Conservation (phyloP, 2,329 filamentous ascomycete genomes). For the Tricladium varicosporioides region DNA sequence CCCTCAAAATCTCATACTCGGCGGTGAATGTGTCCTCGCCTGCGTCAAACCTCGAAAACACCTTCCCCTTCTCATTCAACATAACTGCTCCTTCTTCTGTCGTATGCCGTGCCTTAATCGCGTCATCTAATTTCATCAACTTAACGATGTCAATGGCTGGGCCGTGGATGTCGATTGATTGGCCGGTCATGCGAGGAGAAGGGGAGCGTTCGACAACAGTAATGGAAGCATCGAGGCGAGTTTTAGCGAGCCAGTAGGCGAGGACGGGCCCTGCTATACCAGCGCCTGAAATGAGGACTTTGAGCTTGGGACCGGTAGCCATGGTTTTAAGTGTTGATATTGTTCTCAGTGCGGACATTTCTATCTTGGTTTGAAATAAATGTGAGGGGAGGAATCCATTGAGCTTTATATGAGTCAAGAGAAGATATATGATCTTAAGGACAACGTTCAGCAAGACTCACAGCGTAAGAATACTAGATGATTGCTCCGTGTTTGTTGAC, state of each 20-base stretch:
- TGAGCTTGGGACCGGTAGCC: conserved; percentile 5
- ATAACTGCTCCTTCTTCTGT: conserved; percentile 46
- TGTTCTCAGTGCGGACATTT: no score
- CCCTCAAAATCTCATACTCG: conserved; percentile 44
- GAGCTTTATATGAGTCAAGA: no score
- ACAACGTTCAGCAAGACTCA: no score
- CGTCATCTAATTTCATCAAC: conserved; percentile 48
- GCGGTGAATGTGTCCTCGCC: conserved; percentile 37
- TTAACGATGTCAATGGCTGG: conserved; percentile 47
- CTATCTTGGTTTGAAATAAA: no score
- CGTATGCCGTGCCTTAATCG: conserved; percentile 39
- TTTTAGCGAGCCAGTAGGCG: conserved; percentile 47
- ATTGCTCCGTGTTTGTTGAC: no score
- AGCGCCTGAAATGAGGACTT: conserved; percentile 35
- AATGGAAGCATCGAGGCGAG: conserved; percentile 32
- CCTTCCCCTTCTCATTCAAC: conserved; percentile 38
- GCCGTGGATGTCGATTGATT: conserved; percentile 52
- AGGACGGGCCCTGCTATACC: conserved; percentile 41
- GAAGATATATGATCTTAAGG: no score
- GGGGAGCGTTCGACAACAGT: conserved; percentile 41
- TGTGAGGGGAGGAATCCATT: no score
- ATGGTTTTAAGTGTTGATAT: no score
- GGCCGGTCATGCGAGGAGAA: conserved; percentile 43
- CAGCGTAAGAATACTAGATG: no score
- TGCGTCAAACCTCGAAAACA: conserved; percentile 18